Conservation (phyloP, 1,284 basidiomycete genomes). For the Naganishia liquefaciens region DNA sequence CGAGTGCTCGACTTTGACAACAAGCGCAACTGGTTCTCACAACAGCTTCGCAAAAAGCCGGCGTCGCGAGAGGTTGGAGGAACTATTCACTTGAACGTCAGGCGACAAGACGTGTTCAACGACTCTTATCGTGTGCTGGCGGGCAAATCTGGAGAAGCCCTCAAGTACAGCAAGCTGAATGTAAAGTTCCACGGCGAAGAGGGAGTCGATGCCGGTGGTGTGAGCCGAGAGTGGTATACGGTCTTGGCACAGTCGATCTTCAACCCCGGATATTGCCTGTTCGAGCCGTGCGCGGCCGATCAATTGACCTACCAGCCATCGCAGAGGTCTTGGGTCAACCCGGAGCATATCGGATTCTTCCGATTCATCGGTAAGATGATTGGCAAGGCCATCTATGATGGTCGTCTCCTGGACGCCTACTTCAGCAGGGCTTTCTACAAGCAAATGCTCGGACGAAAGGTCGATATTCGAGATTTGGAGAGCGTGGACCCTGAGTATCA, state of each 20-base stretch:
- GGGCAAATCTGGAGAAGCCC: conserved; percentile 87
- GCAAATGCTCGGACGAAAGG: conserved; percentile 84
- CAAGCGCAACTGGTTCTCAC: conserved; percentile 97
- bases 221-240: conserved; percentile 98
- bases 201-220: conserved; percentile 96
- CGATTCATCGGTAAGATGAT: conserved; percentile 98
- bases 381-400: conserved; percentile 56
- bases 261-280: conserved; percentile 92
- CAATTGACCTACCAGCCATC: conserved; percentile 94
- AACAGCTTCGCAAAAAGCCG: conserved; percentile 87
- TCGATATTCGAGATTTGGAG: conserved; percentile 91
- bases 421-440: conserved; percentile 94
- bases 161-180: conserved; percentile 97
- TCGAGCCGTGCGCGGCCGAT: conserved; percentile 95
- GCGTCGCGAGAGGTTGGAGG: conserved; percentile 76
- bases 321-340: conserved; percentile 90
- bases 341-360: conserved; percentile 95
- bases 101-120: conserved; percentile 90
- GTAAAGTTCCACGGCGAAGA: conserved; percentile 97
- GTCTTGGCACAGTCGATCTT: conserved; percentile 98
- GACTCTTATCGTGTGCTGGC: conserved; percentile 94
- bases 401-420: conserved; percentile 90
- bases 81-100: conserved; percentile 87
- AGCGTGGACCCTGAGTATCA: conserved; percentile 85
- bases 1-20: conserved; percentile 99